Base-by-base conservation (phyloP, 1,139 yeast genomes). In the Kodamaea ohmeri region DNA sequence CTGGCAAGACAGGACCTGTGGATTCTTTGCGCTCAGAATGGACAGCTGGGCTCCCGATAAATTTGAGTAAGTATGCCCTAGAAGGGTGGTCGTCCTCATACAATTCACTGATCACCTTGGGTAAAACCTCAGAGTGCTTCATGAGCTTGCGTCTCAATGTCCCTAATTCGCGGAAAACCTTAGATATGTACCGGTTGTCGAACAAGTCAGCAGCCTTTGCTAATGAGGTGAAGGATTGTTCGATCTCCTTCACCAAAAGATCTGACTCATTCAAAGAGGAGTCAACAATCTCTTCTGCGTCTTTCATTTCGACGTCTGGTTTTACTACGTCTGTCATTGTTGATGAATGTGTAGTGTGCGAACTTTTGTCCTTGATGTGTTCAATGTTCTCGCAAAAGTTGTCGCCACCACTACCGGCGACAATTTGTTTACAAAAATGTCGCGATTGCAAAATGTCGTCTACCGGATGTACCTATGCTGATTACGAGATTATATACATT, bases 151-250 rank as follows among this genome's bases (percentile, higher is more conserved):
- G 76, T 64, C 97, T 79, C 46, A 90, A 68, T 3, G 80, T 70
- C 6, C 94, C 87, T 50, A 90, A 70, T 43, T 88, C 95, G 49
- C 96, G 81, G 48, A 92, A 74, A 13, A 88, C 92, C 56, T 85
- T 85, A 60, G 94, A 76, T 36, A 92, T 79, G 61, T 83, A 87
- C 48, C 97, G 79, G 49, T 95, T 87, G 61, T 92, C 98, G 55
- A 81, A 80, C 42, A 80, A 79, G 37, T 78, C 62, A 4, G 88
- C 86, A 1, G 96, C 88, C 58, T 83, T 83, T 43, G 73, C 73
- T 46, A 85, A 70, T 43, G 80, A 71, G 20, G 66, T 67, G 50
- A 80, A 76, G 35, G 76, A 67, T 48, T 63, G 73, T 45, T 73
- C 76, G 51, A 79, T 71, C 48, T 79, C 82, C 39, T 52, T 53